Evolutionary conservation across 2,329 filamentous ascomycete species (phyloP).

Genomic region (Colletotrichum cereale): DNA sequence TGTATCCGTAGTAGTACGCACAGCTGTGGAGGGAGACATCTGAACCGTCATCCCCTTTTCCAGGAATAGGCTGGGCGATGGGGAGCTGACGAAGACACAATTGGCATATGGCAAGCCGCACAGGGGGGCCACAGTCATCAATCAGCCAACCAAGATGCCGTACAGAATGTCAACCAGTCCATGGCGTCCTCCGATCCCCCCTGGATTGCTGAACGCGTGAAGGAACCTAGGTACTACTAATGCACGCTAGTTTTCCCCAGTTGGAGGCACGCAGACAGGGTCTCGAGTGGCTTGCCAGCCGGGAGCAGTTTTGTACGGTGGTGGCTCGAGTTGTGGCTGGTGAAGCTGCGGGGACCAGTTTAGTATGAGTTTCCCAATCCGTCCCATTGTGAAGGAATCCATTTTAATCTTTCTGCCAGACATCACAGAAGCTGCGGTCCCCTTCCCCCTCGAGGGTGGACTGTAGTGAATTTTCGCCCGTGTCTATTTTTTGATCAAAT

Average conservation of each 20-base stretch:
- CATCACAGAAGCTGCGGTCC: not conserved
- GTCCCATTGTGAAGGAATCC: not conserved
- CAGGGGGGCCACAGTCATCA: not conserved
- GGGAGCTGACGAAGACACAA: slow-evolving; percentile 33
- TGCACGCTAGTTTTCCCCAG: too few relatives aligned
- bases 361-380: not conserved
- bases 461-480: not conserved
- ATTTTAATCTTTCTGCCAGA: not conserved
- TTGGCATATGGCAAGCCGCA: slow-evolving; percentile 12
- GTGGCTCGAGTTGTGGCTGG: slow-evolving; percentile 18
- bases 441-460: too few relatives aligned
- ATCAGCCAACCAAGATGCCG: slow-evolving; percentile 18
- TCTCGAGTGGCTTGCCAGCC: slow-evolving; percentile 17
- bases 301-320: not conserved
- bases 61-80: not conserved
- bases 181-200: slow-evolving; percentile 11
- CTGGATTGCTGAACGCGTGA: slow-evolving; percentile 20
- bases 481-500: not conserved
- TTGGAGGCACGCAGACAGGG: slow-evolving; percentile 3
- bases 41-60: slow-evolving; percentile 28
- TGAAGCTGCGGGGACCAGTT: not conserved
- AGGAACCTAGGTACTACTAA: not conserved
- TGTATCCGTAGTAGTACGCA: too few relatives aligned
- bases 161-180: slow-evolving; percentile 12
- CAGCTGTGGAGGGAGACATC: not conserved